A percentile compares a stretch with the other conserved stretches of the same genome.
These are phyloP conservation scores for Diaporthe amygdali DNA, from an alignment of 2,329 filamentous ascomycete genomes.

Conservation along the genomic window DNA sequence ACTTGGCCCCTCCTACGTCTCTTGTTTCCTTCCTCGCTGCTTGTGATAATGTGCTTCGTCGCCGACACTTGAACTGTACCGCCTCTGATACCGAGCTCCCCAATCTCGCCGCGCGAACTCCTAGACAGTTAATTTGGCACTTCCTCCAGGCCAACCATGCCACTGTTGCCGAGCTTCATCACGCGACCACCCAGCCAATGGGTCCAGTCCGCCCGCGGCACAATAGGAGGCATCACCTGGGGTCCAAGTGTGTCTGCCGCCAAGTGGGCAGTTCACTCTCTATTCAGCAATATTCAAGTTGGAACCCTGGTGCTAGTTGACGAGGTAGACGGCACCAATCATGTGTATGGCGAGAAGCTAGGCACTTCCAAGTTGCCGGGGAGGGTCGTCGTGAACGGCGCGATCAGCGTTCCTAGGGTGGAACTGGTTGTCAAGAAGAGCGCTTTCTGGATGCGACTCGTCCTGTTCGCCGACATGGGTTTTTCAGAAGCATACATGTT, in stretches of 20 bases:
- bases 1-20: background rate
- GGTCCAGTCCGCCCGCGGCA: constrained; percentile 45
- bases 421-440: constrained; percentile 68
- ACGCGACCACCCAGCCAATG: constrained; percentile 44
- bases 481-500: constrained; percentile 78
- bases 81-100: background rate
- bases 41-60: constrained; percentile 14
- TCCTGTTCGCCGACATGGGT: constrained; percentile 77
- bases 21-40: background rate
- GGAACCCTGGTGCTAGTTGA: constrained; percentile 56
- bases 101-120: background rate
- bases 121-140: background rate
- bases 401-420: constrained; percentile 47
- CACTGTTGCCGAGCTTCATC: constrained; percentile 43
- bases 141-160: constrained; percentile 25
- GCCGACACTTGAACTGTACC: background rate
- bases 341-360: constrained; percentile 52
- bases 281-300: constrained; percentile 51
- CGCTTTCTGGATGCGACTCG: constrained; percentile 72
- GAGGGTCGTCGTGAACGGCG: constrained; percentile 37
- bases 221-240: constrained; percentile 52
- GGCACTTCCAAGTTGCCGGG: constrained; percentile 36
- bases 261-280: constrained; percentile 49
- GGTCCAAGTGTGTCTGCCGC: constrained; percentile 51
- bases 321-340: constrained; percentile 46